A percentile compares a stretch with the other conserved stretches of the same genome.
phyloP scores from a whole-genome alignment of 2,329 filamentous ascomycete species.

The Microsporum ferrugineum region DNA sequence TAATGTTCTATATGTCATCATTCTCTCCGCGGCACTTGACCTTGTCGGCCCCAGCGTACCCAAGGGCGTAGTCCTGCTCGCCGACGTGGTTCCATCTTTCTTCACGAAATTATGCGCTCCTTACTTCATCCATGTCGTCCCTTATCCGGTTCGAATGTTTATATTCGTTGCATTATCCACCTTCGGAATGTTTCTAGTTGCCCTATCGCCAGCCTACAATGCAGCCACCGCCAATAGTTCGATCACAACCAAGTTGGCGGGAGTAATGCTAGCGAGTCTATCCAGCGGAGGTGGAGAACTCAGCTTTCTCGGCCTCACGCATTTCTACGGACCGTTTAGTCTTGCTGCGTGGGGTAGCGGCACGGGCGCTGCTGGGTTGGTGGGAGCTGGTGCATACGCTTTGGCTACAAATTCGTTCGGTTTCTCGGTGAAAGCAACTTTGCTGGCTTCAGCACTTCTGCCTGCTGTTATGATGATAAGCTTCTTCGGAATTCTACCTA shows the following conservation, averaged over 20 bases:
- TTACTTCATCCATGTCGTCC: slow-evolving; percentile 83
- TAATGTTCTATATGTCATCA: slow-evolving; percentile 95
- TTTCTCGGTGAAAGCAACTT: slow-evolving; percentile 59
- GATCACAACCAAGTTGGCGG: slow-evolving; percentile 64
- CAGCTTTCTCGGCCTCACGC: slow-evolving; percentile 80
- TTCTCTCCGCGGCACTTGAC: slow-evolving; percentile 88
- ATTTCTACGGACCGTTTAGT: slow-evolving; percentile 81
- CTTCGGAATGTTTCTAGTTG: slow-evolving; percentile 80
- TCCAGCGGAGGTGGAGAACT: slow-evolving; percentile 80
- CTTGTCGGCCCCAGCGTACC: slow-evolving; percentile 78
- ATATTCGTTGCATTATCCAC: slow-evolving; percentile 64
- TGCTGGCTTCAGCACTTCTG: slow-evolving; percentile 67
- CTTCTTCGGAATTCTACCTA: slow-evolving; percentile 74
- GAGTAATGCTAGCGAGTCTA: slow-evolving; percentile 73
- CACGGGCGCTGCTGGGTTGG: slow-evolving; percentile 75
- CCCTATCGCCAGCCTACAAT: slow-evolving; percentile 55
- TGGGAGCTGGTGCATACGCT: slow-evolving; percentile 81
- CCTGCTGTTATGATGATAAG: slow-evolving; percentile 69
- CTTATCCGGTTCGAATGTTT: slow-evolving; percentile 64
- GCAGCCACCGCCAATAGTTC: slow-evolving; percentile 31
- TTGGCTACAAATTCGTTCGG: slow-evolving; percentile 69
- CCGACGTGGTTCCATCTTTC: slow-evolving; percentile 85
- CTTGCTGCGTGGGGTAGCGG: slow-evolving; percentile 87
- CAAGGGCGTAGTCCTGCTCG: slow-evolving; percentile 84
- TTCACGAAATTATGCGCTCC: slow-evolving; percentile 76